Evolutionary conservation across 768 basidiomycete species (phyloP).

Genomic region (Chlorophyllum brunneum): DNA sequence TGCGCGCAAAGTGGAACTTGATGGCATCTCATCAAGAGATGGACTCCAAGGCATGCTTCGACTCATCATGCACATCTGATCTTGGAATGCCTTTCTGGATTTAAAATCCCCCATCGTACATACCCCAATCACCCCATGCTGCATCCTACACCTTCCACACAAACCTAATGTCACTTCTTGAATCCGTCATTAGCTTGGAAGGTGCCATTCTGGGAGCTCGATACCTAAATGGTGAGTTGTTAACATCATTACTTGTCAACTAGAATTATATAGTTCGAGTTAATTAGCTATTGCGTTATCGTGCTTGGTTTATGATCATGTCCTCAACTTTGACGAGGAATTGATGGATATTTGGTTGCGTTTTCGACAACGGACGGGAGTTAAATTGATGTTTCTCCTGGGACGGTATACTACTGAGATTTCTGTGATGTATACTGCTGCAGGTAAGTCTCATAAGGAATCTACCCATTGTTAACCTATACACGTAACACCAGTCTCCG

Average conservation of each 20-base stretch:
- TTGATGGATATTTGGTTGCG: neutral
- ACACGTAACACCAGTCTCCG: neutral
- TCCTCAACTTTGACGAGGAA: neutral
- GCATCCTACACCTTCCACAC: too few species aligned
- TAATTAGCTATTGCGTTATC: neutral
- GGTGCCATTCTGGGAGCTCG: neutral
- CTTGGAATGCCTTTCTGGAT: too few species aligned
- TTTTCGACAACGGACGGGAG: neutral
- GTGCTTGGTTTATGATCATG: neutral
- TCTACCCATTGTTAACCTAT: neutral
- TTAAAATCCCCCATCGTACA: too few species aligned
- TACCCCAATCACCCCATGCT: too few species aligned
- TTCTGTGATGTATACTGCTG: neutral
- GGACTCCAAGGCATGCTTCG: too few species aligned
- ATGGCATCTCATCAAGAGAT: too few species aligned
- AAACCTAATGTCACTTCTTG: too few species aligned
- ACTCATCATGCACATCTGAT: too few species aligned
- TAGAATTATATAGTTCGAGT: neutral
- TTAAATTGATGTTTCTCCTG: slow-evolving; percentile 1
- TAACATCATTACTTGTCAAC: neutral
- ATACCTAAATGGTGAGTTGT: neutral
- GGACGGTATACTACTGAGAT: neutral
- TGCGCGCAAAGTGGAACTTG: too few species aligned
- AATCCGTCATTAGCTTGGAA: too few species aligned
- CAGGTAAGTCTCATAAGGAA: neutral